Base-by-base conservation (phyloP, 78 protist species). In the Polysphondylium violaceum region DNA sequence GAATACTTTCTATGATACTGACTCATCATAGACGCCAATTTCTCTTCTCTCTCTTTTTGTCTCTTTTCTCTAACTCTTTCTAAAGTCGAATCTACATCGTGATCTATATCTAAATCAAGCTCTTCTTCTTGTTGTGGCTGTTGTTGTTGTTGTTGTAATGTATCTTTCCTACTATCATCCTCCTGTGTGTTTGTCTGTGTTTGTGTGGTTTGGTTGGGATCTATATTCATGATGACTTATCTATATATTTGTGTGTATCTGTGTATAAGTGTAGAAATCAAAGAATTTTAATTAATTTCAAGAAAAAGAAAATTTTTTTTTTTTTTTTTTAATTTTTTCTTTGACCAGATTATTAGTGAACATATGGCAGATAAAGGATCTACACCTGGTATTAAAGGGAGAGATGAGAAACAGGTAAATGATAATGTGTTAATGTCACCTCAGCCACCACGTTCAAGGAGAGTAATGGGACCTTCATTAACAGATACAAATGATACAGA, bases 21-120 rank as follows among this genome's bases (percentile, higher is more conserved):
- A 35, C 55, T 35, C 88, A 78, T 78, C 88, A 78, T 78, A n/a
- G 59, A 41, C 23, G 88, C 74, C 38, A 78, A 78, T 78, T 69
- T 61, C 19, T 40, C 64, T 36, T 78, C 88, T 36, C 88, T 61
- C 35, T 78, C 88, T 51, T 78, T 78, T 65, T 78, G 75, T 78
- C 51, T 78, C 59, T 68, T 78, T 44, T 72, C 64, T 72, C 27
- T 27, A 17, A 72, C 35, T 12, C 21, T 51, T 11, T 78, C 72
- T 11, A 78, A n/a, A n/a, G 74, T 78, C 36, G 38, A 17, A 65
- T 78, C 88, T 16, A 64, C 40, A 33, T 78, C 78, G 5, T 9
- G 12, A 17, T 56, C 63, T 17, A 17, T 56, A 56, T 7, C 7
- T 17, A 4, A 4, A 17, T 4, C 16, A 56, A 14, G 14, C 7